Base-by-base conservation (phyloP, 2,329 filamentous ascomycete species). In the Epichloe glyceriae region DNA sequence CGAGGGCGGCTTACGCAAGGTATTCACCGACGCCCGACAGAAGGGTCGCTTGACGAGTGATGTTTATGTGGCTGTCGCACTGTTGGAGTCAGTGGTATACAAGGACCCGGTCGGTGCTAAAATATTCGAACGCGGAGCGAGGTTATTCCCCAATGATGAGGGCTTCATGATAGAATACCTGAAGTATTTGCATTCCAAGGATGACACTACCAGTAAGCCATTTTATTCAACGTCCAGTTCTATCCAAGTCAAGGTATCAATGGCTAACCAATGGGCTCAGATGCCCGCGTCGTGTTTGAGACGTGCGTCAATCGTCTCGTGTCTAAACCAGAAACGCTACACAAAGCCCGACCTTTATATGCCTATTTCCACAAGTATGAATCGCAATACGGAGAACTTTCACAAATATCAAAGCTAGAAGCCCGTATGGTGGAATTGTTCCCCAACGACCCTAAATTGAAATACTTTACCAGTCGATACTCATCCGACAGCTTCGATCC, bases 51-150 rank as follows among this genome's bases (percentile, higher is more conserved):
- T 98, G 44, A 93, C 88, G 7, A 95, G 88, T 60, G 93, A 97
- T 64, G 88, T 96, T 5, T 98, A 98, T 63, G 86, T 96, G 50
- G 89, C 89, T 1, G 88, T 88, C 58, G 93, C 94, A 15, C 75
- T 95, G 53, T 86, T 98, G 62, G 93, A 98, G 66, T 91, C 93
- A 63, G 84, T 95, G 59, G 94, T 94, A 58, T 98, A 98, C 68
- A 93, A 95, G 62, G 93, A 97, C 60, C 80, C 84, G 0, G 88
- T 93, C 0, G 91, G 90, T 1, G 87, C 86, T 42, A 96, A 93
- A 70, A 97, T 98, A 53, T 95, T 97, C 58, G 93, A 98, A 64
- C 85, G 91, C 44, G 93, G 93, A 19, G 83, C 91, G 56, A 93
- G 88, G 62, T 74, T 98, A 12, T 98, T 97, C 62, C 91, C 91